phyloP scores from a whole-genome alignment of 2,329 filamentous ascomycete genomes.

The Fusarium tupiense region DNA sequence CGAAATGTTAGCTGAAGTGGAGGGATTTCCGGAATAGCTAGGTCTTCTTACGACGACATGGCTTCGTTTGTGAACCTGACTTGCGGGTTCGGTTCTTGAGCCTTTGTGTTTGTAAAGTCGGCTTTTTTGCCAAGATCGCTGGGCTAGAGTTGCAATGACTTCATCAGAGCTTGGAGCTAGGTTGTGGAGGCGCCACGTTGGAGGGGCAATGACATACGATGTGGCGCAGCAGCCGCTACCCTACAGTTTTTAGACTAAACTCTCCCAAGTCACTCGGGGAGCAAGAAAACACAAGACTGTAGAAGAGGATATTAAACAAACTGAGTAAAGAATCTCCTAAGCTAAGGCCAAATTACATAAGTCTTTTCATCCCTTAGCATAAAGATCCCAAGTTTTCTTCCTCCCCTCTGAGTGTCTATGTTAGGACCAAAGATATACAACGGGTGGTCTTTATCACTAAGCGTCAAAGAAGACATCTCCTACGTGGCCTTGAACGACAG shows the following conservation, averaged over 20 bases:
- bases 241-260: not conserved
- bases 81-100: not conserved
- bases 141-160: slow-evolving; percentile 37
- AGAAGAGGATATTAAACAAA: not conserved
- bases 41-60: slow-evolving; percentile 44
- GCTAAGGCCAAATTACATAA: fast-evolving
- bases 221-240: slow-evolving; percentile 23
- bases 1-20: not conserved
- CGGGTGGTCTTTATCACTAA: fast-evolving
- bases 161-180: slow-evolving; percentile 24
- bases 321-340: not conserved
- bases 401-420: not conserved
- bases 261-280: not conserved
- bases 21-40: not conserved
- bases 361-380: not conserved
- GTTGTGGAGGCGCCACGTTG: slow-evolving; percentile 28
- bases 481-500: not conserved
- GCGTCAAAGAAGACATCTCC: fast-evolving
- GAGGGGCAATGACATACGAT: slow-evolving; percentile 38
- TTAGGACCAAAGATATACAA: fast-evolving
- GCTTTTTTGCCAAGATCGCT: slow-evolving; percentile 7
- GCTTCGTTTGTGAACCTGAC: slow-evolving; percentile 10
- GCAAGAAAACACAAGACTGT: not conserved
- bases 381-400: not conserved
- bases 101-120: not conserved